These are phyloP conservation scores for Termitomyces sp. DNA, from an alignment of 768 basidiomycete species.

Conservation along the genomic window DNA sequence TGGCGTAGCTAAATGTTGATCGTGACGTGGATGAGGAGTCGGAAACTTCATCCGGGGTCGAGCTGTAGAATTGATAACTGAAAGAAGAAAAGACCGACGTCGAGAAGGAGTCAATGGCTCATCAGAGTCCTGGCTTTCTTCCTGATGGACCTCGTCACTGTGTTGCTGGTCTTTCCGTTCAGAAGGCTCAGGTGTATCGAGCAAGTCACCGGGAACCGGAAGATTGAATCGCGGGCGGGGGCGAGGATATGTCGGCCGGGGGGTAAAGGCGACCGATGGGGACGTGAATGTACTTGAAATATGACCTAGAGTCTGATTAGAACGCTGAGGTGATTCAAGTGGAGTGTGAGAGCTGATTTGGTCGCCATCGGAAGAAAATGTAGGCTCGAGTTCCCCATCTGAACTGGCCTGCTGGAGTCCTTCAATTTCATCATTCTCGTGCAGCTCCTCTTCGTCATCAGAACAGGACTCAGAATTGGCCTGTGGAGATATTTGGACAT, in stretches of 20 bases:
- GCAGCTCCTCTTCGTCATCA: conserved; percentile 7
- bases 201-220: conserved; percentile 37
- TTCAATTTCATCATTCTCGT: conserved; percentile 14
- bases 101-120: conserved; percentile 66
- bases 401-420: conserved; percentile 14
- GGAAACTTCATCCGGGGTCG: conserved; percentile 65
- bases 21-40: conserved; percentile 53
- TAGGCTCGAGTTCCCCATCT: conserved; percentile 44
- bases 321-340: conserved; percentile 21
- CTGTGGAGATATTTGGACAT: conserved; percentile 41
- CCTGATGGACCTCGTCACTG: conserved; percentile 15
- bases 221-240: conserved; percentile 58
- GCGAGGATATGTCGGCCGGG: conserved; percentile 62
- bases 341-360: conserved; percentile 28
- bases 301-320: conserved; percentile 28
- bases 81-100: conserved; percentile 76
- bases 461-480: conserved; percentile 13
- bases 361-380: conserved; percentile 67
- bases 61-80: conserved; percentile 77
- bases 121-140: conserved; percentile 22
- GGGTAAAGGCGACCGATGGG: conserved; percentile 60
- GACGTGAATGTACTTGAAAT: conserved; percentile 46
- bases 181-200: conserved; percentile 30
- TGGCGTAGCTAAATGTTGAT: conserved; percentile 27
- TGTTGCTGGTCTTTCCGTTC: conserved; percentile 17